Percentiles rank a stretch among this genome's conserved stretches.
Evolutionary conservation across 2,329 filamentous ascomycete species (phyloP).

Genomic region (Fusarium tuaranense): DNA sequence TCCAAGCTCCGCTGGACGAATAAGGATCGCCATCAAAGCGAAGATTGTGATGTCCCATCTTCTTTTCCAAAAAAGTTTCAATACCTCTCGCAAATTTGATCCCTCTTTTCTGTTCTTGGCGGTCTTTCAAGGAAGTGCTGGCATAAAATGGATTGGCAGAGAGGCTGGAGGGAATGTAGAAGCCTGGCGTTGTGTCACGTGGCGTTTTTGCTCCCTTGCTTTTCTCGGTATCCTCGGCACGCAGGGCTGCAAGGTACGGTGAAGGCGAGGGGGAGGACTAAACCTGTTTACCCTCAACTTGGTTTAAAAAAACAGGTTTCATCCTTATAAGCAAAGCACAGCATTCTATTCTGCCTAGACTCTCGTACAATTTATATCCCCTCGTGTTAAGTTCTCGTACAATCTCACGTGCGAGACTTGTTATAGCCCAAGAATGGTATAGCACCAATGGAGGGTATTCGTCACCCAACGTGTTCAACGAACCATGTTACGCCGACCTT

Average conservation of each 20-base stretch:
- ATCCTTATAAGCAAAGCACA: background rate
- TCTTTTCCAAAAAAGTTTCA: background rate
- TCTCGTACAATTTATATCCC: background rate
- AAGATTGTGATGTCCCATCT: slow-evolving; percentile 50
- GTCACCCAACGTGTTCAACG: background rate
- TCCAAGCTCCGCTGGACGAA: slow-evolving; percentile 51
- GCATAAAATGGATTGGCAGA: background rate
- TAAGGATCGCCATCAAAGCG: slow-evolving; percentile 51
- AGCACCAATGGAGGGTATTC: background rate
- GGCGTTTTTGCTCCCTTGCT: slow-evolving; percentile 1
- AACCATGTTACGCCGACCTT: background rate
- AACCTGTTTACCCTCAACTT: background rate
- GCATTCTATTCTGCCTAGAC: background rate
- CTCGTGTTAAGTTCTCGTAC: slow-evolving; percentile 1
- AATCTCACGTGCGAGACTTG: background rate
- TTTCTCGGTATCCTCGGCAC: background rate
- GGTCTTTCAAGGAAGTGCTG: background rate
- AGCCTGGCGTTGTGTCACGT: slow-evolving; percentile 25
- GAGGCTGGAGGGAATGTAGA: background rate
- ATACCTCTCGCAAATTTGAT: background rate
- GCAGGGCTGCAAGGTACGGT: background rate
- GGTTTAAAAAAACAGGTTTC: background rate
- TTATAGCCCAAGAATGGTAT: background rate
- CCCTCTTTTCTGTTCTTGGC: background rate
- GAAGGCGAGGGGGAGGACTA: background rate